These are phyloP conservation scores for Gentiana macrophylla DNA, from an alignment of 257 asterid genomes.

Conservation along the genomic window DNA sequence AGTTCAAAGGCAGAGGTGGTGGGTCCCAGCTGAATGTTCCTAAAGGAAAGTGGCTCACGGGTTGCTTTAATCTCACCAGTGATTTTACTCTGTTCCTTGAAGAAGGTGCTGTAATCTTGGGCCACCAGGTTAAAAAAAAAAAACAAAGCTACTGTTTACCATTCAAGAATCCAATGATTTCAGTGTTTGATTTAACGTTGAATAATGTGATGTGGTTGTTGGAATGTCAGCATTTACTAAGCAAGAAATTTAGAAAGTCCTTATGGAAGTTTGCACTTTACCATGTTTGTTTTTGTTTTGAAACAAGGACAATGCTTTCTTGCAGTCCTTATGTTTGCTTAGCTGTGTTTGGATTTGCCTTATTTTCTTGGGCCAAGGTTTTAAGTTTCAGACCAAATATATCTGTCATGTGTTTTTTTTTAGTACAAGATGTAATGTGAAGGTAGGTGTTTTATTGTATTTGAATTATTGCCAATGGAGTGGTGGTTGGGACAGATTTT, in stretches of 20 bases:
- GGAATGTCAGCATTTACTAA: background rate
- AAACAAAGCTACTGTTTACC: too few species aligned
- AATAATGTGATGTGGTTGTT: background rate
- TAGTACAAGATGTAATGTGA: too few species aligned
- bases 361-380: too few species aligned
- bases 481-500: too few species aligned
- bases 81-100: conserved; percentile 79
- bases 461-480: too few species aligned
- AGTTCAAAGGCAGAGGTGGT: conserved; percentile 44
- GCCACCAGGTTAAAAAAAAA: conserved; percentile 54
- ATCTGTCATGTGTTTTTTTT: too few species aligned
- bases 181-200: background rate
- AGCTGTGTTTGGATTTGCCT: background rate
- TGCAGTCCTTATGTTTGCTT: background rate
- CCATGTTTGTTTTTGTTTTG: background rate
- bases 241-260: too few species aligned
- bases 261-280: too few species aligned
- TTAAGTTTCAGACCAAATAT: too few species aligned
- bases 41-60: conserved; percentile 76
- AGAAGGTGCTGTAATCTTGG: conserved; percentile 66
- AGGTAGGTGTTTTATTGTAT: too few species aligned
- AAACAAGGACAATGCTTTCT: background rate
- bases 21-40: conserved; percentile 81
- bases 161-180: background rate
- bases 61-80: conserved; percentile 79